Evolutionary conservation across 495 filamentous ascomycete genomes (phyloP).

Genomic region (Oidiodendron maius): DNA sequence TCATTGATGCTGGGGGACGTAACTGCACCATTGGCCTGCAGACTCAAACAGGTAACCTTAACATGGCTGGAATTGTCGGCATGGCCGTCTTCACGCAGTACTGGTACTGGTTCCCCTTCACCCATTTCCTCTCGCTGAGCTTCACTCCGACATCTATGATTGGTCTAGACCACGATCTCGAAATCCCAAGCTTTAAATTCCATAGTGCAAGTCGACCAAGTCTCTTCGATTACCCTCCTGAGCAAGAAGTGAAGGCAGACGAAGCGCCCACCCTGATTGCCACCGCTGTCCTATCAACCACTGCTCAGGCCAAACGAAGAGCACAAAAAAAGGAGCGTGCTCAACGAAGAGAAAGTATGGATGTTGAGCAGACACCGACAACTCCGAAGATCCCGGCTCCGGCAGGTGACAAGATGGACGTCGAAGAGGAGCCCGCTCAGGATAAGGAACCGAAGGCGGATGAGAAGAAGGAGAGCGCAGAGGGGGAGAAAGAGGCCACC

Average conservation of each 20-base stretch:
- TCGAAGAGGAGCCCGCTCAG: constrained; percentile 62
- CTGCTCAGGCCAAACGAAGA: constrained; percentile 90
- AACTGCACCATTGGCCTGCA: constrained; percentile 98
- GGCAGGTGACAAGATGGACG: constrained; percentile 82
- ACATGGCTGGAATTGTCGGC: constrained; percentile 95
- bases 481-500: constrained; percentile 53
- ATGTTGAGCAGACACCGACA: constrained; percentile 69
- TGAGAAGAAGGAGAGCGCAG: constrained; percentile 47
- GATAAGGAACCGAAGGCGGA: constrained; percentile 57
- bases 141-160: constrained; percentile 95
- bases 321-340: constrained; percentile 69
- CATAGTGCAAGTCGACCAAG: constrained; percentile 90
- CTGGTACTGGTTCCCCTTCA: constrained; percentile 99
- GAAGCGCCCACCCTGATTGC: constrained; percentile 92
- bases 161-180: constrained; percentile 85
- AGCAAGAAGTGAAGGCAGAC: constrained; percentile 88
- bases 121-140: constrained; percentile 91
- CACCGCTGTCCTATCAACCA: constrained; percentile 93
- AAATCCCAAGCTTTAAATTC: constrained; percentile 94
- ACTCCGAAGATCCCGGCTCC: constrained; percentile 63
- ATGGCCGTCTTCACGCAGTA: constrained; percentile 99
- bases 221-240: constrained; percentile 95
- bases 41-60: constrained; percentile 95
- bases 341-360: constrained; percentile 79
- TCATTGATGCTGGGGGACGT: constrained; percentile 95